Percentiles rank a stretch among this genome's conserved stretches.
These are phyloP conservation scores for Phytophthora kernoviae DNA, from an alignment of 352 stramenopile genomes.

Conservation along the genomic window DNA sequence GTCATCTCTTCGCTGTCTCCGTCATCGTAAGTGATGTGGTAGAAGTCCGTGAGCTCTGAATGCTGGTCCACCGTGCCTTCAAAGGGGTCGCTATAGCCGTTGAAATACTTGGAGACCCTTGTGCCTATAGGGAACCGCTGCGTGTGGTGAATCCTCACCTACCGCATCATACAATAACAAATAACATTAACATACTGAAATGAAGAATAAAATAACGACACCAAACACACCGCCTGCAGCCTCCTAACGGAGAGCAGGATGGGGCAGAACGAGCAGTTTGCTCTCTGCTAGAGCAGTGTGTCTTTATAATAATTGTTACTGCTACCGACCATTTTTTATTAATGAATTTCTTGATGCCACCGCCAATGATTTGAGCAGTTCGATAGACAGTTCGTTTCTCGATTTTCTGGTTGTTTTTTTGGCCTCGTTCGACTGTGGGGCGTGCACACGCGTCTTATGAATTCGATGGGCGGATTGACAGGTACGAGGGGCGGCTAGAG, in stretches of 20 bases:
- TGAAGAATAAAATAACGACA: conserved; percentile 1
- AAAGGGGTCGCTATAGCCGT: conserved; percentile 63
- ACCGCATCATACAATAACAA: conserved; percentile 14
- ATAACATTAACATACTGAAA: conserved; percentile 10
- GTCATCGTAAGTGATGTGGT: conserved; percentile 81
- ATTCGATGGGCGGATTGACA: neutral
- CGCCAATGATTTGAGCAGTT: neutral
- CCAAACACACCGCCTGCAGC: conserved; percentile 1
- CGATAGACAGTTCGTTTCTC: neutral
- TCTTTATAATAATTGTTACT: conserved; percentile 14
- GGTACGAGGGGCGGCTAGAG: neutral
- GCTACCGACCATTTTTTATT: conserved; percentile 31
- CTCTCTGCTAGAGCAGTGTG: conserved; percentile 1
- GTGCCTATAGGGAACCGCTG: conserved; percentile 67
- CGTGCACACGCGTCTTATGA: neutral
- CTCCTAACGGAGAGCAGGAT: neutral
- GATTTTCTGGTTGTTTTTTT: neutral
- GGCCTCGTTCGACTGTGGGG: neutral
- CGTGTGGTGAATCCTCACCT: conserved; percentile 56
- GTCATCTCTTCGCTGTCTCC: conserved; percentile 86
- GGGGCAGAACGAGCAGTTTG: conserved; percentile 8
- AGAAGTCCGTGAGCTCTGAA: conserved; percentile 55
- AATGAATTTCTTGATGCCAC: conserved; percentile 1
- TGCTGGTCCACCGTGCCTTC: conserved; percentile 62
- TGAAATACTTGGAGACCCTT: conserved; percentile 72